phyloP scores from a whole-genome alignment of 495 filamentous ascomycete genomes.

The Trichoderma asperelloides region DNA sequence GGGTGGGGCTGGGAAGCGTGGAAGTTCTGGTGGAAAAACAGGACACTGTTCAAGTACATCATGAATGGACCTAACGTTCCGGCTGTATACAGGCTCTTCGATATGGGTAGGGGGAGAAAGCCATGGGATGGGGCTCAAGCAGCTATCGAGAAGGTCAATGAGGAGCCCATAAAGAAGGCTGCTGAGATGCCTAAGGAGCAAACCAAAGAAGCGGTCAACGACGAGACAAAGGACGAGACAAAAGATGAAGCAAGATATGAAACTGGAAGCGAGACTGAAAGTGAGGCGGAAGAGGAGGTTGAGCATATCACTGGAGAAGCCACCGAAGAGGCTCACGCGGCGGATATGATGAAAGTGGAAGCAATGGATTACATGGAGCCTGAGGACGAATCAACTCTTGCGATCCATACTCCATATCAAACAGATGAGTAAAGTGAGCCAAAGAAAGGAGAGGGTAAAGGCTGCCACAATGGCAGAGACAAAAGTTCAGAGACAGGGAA shows the following conservation, averaged over 20 bases:
- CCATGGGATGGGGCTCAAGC: conserved; percentile 19
- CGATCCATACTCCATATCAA: too few relatives aligned
- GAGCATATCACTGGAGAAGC: neutral
- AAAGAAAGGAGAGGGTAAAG: too few relatives aligned
- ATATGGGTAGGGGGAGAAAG: conserved; percentile 19
- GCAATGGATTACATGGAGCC: too few relatives aligned
- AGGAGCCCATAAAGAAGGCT: neutral
- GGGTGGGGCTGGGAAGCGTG: conserved; percentile 21
- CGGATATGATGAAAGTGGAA: too few relatives aligned
- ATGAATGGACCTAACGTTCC: conserved; percentile 21
- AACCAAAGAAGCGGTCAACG: neutral
- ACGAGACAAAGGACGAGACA: neutral
- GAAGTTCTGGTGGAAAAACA: conserved; percentile 25
- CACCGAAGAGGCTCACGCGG: too few relatives aligned
- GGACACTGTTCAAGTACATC: conserved; percentile 20
- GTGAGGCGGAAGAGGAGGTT: neutral
- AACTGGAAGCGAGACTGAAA: neutral
- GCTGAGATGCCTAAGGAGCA: neutral
- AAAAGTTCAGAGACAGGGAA: too few relatives aligned
- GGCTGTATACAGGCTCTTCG: conserved; percentile 18
- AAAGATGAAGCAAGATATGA: neutral
- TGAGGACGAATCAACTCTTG: too few relatives aligned
- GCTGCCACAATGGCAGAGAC: too few relatives aligned
- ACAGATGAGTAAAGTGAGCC: too few relatives aligned
- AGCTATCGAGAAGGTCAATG: conserved; percentile 20